A percentile compares a stretch with the other conserved stretches of the same genome.
Evolutionary conservation across 805 yeast genomes (phyloP).

Genomic region (Candida rishiriensis): DNA sequence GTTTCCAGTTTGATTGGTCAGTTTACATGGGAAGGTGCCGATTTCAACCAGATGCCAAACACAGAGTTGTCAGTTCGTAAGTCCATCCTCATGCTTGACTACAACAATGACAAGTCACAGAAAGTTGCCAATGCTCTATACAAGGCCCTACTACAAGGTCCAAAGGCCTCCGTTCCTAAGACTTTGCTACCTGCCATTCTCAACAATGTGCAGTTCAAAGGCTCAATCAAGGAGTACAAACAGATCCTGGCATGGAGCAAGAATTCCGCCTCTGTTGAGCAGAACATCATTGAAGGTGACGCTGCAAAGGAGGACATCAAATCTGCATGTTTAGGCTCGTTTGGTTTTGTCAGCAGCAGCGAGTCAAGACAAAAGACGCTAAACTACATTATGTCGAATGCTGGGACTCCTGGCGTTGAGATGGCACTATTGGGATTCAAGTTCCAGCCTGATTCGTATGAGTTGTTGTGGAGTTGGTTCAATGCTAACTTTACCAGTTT

Average conservation of each 20-base stretch:
- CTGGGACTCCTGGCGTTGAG: slow-evolving; percentile 52
- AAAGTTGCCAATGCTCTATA: slow-evolving; percentile 37
- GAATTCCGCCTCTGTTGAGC: slow-evolving; percentile 41
- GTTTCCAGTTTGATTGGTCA: slow-evolving; percentile 24
- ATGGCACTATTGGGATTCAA: slow-evolving; percentile 52
- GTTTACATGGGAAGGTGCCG: slow-evolving; percentile 34
- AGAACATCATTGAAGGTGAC: slow-evolving; percentile 26
- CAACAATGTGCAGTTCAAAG: slow-evolving; percentile 20
- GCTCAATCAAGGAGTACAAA: slow-evolving; percentile 51
- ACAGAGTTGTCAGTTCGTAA: slow-evolving; percentile 43
- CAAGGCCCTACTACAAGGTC: slow-evolving; percentile 50
- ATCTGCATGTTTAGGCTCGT: slow-evolving; percentile 49
- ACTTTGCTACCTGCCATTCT: slow-evolving; percentile 44
- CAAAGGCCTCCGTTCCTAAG: slow-evolving; percentile 46
- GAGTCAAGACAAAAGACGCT: slow-evolving; percentile 50
- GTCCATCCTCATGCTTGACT: slow-evolving; percentile 37
- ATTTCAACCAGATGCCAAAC: slow-evolving; percentile 18
- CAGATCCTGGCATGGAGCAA: slow-evolving; percentile 51
- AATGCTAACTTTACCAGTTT: slow-evolving; percentile 47
- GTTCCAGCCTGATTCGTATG: slow-evolving; percentile 29
- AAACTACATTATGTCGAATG: slow-evolving; percentile 53
- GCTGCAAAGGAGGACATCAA: slow-evolving; percentile 38
- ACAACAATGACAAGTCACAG: slow-evolving; percentile 24
- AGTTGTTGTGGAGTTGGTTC: slow-evolving; percentile 55
- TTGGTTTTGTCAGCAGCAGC: slow-evolving; percentile 44